Evolutionary conservation across 176 grass and related monocot genomes (phyloP), one percentile per base, ranked within the genome.

Genomic region (Zoysia pacifica): DNA sequence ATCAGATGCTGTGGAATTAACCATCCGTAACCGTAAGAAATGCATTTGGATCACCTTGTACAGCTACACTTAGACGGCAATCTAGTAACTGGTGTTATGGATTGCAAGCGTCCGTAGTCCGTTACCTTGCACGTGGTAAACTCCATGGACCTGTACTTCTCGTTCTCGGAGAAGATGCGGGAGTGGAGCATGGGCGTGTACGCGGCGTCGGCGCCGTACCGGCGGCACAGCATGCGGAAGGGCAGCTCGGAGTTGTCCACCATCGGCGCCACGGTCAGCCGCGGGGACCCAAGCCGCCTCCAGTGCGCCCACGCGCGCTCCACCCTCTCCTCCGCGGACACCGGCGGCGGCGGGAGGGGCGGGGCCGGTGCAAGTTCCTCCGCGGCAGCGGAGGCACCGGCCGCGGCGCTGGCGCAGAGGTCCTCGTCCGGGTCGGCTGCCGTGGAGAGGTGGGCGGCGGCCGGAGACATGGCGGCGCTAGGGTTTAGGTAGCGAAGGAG

Each of bases 161-260:
- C 92, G 74, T 89, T 99, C 90, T 99, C 92, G 3, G 90, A 87
- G 90, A 99, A 99, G 80, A 99, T 99, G 78, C 96, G 87, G 19
- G 90, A 95, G 68, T 99, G 92, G 85, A 99, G 92, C 96, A 99
- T 99, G 42, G 96, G 96, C 77, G 96, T 99, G 85, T 99, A 99
- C 0, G 92, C 96, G 4, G 88, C 96, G 53, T 81, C 76, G 15
- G 92, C 92, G 53, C 96, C 96, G 65, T 99, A 99, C 67, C 88
- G 93, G 78, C 92, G 81, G 84, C 92, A 99, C 4, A 95, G 86
- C 96, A 99, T 95, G 84, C 96, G 88, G 79, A 99, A 99, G 60
- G 96, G 92, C 1, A 99, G 88, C 82, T 99, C 92, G 2, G 96
- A 99, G 82, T 95, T 99, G 75, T 99, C 96, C 76, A 99, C 96